Base-by-base conservation (phyloP, 2,329 filamentous ascomycete species). In the Lachnellula subtilissima region DNA sequence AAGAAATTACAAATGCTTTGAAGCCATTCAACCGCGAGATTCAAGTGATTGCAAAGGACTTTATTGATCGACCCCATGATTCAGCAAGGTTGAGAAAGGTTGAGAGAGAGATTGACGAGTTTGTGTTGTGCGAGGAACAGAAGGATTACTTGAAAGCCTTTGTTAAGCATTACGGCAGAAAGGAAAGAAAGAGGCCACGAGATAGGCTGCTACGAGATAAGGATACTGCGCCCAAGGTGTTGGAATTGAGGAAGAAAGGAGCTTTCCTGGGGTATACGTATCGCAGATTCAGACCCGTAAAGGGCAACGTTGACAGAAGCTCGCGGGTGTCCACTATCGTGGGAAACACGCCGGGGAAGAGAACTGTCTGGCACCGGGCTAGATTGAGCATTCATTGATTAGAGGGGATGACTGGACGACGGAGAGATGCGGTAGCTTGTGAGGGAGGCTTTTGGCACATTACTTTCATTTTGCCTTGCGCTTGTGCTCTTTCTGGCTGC, bases 261-360 rank as follows among this genome's bases (percentile, higher is more conserved):
- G 91, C 91, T 0, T 97, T 97, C 71, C 73, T 95, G 59, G 93
- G 93, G 0, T 99, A 99, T 70, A 90, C 88, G 2, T 97, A 94
- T 78, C 82, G 85, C 12, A 76, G 85, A 48, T 77, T 77, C 45
- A 62, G 62, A 32, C 52, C 54, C 3, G 49, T 52, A 4, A 55
- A 51, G 19, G 55, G 62, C 4, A 56, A 36, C 47, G 46, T 36
- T 52, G 52, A 55, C 22, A 47, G 37, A 19, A 53, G 56, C 4
- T 43, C 48, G n/a, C 23, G 54, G 22, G 45, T 55, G 12, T 37
- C 37, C 39, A 28, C 48, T 9, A 37, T 15, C n/a, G 43, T 47
- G 47, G 57, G 54, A 28, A 57, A 52, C 52, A 40, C 53, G 12
- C 12, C 45, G 7, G 50, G 58, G 19, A 65, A 62, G 56, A 61